Conservation (phyloP, 2,329 filamentous ascomycete species). For the Sclerotinia subarctica region DNA sequence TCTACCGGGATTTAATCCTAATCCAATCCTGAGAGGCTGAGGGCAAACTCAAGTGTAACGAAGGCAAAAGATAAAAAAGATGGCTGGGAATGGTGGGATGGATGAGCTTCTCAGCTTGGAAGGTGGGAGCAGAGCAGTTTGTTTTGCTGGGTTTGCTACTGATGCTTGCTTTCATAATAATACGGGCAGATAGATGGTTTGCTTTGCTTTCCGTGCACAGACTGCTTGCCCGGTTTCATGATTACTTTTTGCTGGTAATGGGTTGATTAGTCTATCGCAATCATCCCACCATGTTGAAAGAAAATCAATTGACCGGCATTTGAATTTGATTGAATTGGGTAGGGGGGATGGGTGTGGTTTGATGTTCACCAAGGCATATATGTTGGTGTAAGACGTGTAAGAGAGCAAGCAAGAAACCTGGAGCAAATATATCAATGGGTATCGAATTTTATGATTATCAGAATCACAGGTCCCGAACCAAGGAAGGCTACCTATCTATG, state of each 20-base stretch:
- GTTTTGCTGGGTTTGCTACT: not conserved
- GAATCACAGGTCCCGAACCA: not conserved
- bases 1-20: not conserved
- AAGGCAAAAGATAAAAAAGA: not conserved
- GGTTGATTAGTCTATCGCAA: not conserved
- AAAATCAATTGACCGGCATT: not conserved
- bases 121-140: not conserved
- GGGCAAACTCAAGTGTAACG: not conserved
- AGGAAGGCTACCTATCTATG: too few species aligned
- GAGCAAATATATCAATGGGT: not conserved
- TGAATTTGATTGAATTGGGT: not conserved
- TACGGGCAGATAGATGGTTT: not conserved
- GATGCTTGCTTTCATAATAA: too few species aligned
- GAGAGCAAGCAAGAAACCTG: not conserved
- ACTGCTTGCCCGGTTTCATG: not conserved
- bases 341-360: not conserved
- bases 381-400: too few species aligned
- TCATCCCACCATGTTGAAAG: not conserved
- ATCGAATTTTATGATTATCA: not conserved
- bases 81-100: slow-evolving; percentile 12
- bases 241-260: not conserved
- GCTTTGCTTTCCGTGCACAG: not conserved
- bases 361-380: not conserved
- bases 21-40: not conserved
- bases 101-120: not conserved